Base-by-base conservation (phyloP, 2,329 filamentous ascomycete species). In the Exophiala mesophila region DNA sequence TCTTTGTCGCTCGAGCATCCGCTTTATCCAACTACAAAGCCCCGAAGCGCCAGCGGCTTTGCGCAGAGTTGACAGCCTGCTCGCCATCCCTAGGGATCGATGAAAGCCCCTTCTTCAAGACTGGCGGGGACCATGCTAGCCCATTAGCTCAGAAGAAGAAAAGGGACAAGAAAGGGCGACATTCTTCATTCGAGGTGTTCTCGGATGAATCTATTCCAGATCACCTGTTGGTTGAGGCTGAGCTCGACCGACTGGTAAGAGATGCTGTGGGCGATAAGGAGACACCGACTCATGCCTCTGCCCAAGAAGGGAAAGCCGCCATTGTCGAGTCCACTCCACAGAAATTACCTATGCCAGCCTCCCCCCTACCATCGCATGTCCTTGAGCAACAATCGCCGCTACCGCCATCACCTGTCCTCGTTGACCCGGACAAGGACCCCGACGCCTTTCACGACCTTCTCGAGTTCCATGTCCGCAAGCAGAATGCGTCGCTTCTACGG, bases 151-250 rank as follows among this genome's bases (percentile, higher is more conserved):
- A 57, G 39, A 66, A 62, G 52, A 52, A 57, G 30, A 56, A 48
- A 26, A 44, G 59, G 30, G 65, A 45, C 13, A 70, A 66, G 47
- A 67, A 65, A 51, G 57, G 60, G 15, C 68, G 66, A 40, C 65
- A 67, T 41, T 63, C 67, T 10, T 61, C 62, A 6, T 59, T 76
- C 42, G 67, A 65, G 17, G 67, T 77, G 3, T 76, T 70, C 53
- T 76, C 73, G 1, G 74, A 77, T 52, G 72, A 75, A 49, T 63
- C 68, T 3, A 63, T 72, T 18, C 70, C 74, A 46, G 69, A 72
- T 20, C 69, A 69, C 5, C 70, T 74, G 62, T 58, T 67, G 3
- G 64, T 61, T 39, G 57, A 74, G 28, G 61, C 66, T 6, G 65
- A 73, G 50, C 53, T 59, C 16, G 28, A 40, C 29, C 31, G 44